These are phyloP conservation scores for Coniosporium tulheliwenetii DNA, from an alignment of 2,329 filamentous ascomycete species.

Conservation along the genomic window DNA sequence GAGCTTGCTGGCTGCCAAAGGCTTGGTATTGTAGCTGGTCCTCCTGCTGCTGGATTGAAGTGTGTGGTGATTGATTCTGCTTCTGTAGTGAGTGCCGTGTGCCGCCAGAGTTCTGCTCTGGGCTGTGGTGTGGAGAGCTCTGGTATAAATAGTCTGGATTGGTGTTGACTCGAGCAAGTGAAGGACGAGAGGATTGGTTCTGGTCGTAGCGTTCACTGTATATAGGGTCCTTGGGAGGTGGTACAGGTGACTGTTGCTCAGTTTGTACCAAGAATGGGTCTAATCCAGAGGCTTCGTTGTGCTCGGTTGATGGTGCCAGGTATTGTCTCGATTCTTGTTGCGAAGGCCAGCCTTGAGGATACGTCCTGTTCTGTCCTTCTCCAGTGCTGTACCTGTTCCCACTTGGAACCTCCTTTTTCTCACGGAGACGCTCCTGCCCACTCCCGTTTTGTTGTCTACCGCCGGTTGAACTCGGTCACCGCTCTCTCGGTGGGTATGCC, in stretches of 20 bases:
- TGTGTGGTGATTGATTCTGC: too few species aligned
- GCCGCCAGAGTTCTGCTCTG: too few species aligned
- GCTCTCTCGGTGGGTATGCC: not conserved
- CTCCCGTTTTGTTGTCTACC: conserved; percentile 9
- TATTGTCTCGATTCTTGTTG: not conserved
- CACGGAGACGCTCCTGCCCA: conserved; percentile 4
- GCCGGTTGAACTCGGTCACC: not conserved
- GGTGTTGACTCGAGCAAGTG: not conserved
- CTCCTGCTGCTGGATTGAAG: too few species aligned
- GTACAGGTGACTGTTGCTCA: not conserved
- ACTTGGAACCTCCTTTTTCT: conserved; percentile 1
- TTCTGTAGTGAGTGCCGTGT: too few species aligned
- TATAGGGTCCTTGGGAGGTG: not conserved
- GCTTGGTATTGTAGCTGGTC: too few species aligned
- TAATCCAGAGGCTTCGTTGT: not conserved
- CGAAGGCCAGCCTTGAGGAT: not conserved
- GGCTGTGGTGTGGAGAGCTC: too few species aligned
- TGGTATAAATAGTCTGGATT: too few species aligned
- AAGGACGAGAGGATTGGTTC: not conserved
- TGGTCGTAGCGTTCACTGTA: too few species aligned
- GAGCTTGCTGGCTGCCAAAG: too few species aligned
- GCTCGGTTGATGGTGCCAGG: not conserved
- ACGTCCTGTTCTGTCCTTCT: not conserved
- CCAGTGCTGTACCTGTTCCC: not conserved
- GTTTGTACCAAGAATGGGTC: not conserved